Evolutionary conservation across 1,284 basidiomycete species (phyloP).

Genomic region (Austroboletus novae-zelandiae): DNA sequence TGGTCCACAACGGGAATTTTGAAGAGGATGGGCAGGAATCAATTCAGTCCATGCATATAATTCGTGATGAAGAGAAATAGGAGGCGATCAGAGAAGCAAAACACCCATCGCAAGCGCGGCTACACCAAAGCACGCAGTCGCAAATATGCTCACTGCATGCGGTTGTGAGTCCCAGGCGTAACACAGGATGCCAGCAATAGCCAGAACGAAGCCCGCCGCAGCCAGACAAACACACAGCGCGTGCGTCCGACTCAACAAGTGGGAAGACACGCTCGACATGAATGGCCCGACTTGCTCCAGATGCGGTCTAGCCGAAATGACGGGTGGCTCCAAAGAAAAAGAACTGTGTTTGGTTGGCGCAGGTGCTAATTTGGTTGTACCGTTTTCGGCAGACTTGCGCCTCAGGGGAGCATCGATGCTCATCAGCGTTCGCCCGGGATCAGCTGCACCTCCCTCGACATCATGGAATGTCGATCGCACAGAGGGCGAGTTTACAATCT

Average conservation of each 20-base stretch:
- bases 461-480: conserved; percentile 6
- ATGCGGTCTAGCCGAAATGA: conserved; percentile 45
- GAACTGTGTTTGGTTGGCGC: background rate
- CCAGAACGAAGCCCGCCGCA: conserved; percentile 50
- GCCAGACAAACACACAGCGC: conserved; percentile 47
- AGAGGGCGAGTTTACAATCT: conserved; percentile 21
- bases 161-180: conserved; percentile 51
- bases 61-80: background rate
- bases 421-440: background rate
- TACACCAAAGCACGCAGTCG: conserved; percentile 39
- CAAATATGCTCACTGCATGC: conserved; percentile 41
- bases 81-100: conserved; percentile 10
- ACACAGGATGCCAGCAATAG: conserved; percentile 47
- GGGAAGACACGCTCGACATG: conserved; percentile 35
- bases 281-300: conserved; percentile 43
- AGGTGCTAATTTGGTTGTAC: background rate
- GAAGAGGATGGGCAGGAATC: too few species aligned
- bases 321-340: conserved; percentile 13
- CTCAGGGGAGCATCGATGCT: background rate
- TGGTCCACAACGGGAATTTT: too few species aligned
- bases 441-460: conserved; percentile 10
- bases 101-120: conserved; percentile 10
- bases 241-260: conserved; percentile 49
- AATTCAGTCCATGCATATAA: too few species aligned
- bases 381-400: background rate